phyloP scores from a whole-genome alignment of 176 grass and related monocot species.

The Zoysia japonica region DNA sequence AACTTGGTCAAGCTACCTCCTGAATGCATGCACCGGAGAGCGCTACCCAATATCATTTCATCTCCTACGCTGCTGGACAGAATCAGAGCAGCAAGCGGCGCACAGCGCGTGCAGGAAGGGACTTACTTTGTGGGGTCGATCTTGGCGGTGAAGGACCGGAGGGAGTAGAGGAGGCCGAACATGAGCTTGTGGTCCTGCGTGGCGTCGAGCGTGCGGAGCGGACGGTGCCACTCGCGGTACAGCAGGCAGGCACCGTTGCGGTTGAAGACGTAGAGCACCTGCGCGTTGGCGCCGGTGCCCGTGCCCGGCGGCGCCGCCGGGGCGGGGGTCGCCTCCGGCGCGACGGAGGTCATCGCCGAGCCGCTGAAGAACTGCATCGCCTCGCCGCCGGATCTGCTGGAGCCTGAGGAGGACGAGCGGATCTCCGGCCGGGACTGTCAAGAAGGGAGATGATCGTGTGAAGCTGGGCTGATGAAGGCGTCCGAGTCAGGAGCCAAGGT shows the following conservation, averaged over 20 bases:
- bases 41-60: neutral
- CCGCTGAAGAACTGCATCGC: slow-evolving; percentile 83
- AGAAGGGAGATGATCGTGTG: neutral
- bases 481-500: too few species aligned
- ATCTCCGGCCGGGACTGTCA: neutral
- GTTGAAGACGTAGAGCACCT: slow-evolving; percentile 95
- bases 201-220: slow-evolving; percentile 70
- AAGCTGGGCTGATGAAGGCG: neutral
- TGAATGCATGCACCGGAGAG: neutral
- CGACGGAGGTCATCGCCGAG: slow-evolving; percentile 52
- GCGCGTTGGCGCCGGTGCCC: slow-evolving; percentile 61
- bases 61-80: neutral
- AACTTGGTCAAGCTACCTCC: too few species aligned
- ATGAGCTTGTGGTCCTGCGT: slow-evolving; percentile 95
- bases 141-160: slow-evolving; percentile 90
- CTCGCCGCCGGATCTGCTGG: slow-evolving; percentile 25
- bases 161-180: slow-evolving; percentile 96
- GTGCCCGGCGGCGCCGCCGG: slow-evolving; percentile 75
- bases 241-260: slow-evolving; percentile 82
- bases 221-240: slow-evolving; percentile 92
- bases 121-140: slow-evolving; percentile 75
- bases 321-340: slow-evolving; percentile 52
- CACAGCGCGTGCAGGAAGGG: neutral
- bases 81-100: neutral
- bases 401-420: too few species aligned